A percentile compares a stretch with the other conserved stretches of the same genome.
phyloP scores from a whole-genome alignment of 2,329 filamentous ascomycete genomes.

The Mycocentrospora acerina region DNA sequence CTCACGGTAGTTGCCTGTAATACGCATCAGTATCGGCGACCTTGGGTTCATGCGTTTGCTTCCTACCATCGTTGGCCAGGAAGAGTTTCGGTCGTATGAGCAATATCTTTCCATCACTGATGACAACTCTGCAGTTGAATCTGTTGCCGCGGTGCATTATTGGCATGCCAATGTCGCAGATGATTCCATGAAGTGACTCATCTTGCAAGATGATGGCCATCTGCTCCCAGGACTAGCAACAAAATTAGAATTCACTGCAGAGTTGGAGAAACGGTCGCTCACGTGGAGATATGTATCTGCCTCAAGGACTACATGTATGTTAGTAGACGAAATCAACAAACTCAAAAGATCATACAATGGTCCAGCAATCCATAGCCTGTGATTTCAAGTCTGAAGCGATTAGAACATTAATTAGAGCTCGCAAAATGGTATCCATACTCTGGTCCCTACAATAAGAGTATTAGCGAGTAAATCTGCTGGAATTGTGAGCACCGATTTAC shows the following conservation, averaged over 20 bases:
- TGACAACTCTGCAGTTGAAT: conserved; percentile 66
- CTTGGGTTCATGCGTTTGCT: too few relatives aligned
- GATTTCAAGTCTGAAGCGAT: conserved; percentile 47
- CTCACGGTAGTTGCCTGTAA: conserved; percentile 55
- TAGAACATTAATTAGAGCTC: too few relatives aligned
- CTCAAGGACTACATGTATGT: too few relatives aligned
- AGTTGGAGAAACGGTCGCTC: too few relatives aligned
- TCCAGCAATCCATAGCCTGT: conserved; percentile 53
- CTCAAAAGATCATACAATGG: too few relatives aligned
- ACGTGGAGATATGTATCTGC: conserved; percentile 27
- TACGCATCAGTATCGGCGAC: too few relatives aligned
- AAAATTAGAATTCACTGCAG: too few relatives aligned
- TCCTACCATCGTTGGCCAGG: conserved; percentile 71
- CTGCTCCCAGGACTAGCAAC: conserved; percentile 62
- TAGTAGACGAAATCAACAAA: too few relatives aligned
- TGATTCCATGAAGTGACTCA: conserved; percentile 62
- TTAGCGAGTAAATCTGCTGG: background rate
- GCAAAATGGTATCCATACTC: too few relatives aligned
- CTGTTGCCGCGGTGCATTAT: conserved; percentile 62
- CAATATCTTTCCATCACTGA: conserved; percentile 66
- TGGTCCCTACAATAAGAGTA: conserved; percentile 48
- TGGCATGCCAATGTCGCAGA: conserved; percentile 30
- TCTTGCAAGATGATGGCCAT: conserved; percentile 62
- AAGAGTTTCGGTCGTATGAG: conserved; percentile 72
- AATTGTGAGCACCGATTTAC: conserved; percentile 50